Conservation (phyloP, 1,139 yeast genomes). For the Lodderomyces parapsilosis region DNA sequence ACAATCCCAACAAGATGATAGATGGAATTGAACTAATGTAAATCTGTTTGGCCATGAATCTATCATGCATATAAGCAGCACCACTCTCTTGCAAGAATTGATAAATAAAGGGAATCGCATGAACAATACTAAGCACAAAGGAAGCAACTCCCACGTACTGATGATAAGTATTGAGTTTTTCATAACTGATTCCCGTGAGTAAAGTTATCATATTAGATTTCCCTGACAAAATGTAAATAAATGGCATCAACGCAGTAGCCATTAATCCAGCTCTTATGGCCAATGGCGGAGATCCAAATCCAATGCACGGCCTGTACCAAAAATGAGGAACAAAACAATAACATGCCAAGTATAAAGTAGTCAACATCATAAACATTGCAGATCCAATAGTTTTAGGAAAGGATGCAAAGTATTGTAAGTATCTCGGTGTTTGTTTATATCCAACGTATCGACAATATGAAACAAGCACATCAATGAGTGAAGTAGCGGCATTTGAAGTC, state of each 20-base stretch:
- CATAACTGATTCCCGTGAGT: slow-evolving; percentile 55
- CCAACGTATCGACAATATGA: slow-evolving; percentile 48
- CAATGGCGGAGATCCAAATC: slow-evolving; percentile 63
- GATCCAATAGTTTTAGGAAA: slow-evolving; percentile 54
- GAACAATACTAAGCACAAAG: slow-evolving; percentile 50
- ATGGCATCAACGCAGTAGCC: slow-evolving; percentile 55
- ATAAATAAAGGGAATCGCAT: slow-evolving; percentile 51
- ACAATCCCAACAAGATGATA: slow-evolving; percentile 41
- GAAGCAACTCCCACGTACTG: slow-evolving; percentile 50
- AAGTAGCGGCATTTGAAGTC: slow-evolving; percentile 14
- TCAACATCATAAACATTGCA: slow-evolving; percentile 33
- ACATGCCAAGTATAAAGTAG: slow-evolving; percentile 46
- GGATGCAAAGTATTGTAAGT: slow-evolving; percentile 37
- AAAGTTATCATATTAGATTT: slow-evolving; percentile 50
- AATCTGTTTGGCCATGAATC: slow-evolving; percentile 18
- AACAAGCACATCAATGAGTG: slow-evolving; percentile 27
- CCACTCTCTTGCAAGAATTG: slow-evolving; percentile 57
- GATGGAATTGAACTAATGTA: slow-evolving; percentile 42
- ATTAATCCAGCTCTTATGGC: slow-evolving; percentile 54
- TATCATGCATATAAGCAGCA: slow-evolving; percentile 15
- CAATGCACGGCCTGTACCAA: slow-evolving; percentile 55
- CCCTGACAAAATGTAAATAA: slow-evolving; percentile 50
- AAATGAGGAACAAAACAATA: slow-evolving; percentile 50
- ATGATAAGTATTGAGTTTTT: slow-evolving; percentile 52
- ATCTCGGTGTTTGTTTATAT: slow-evolving; percentile 46